Percentiles rank a stretch among this genome's conserved stretches.
These are phyloP conservation scores for Colletotrichum lindemuthianum DNA, from an alignment of 2,329 filamentous ascomycete species.

Conservation along the genomic window DNA sequence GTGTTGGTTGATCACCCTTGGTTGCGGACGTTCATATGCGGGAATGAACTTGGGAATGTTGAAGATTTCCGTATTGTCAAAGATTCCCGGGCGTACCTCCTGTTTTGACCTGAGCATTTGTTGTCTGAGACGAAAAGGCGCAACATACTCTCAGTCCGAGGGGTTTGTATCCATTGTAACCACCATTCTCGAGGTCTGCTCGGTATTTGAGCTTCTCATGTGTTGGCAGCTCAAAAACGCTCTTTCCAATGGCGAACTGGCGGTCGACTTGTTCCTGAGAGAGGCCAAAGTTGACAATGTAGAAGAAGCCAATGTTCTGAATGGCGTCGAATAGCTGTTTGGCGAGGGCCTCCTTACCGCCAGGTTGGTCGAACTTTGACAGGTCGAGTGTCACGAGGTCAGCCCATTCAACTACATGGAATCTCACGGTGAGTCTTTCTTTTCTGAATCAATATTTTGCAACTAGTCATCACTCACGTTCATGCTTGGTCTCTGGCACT, in stretches of 20 bases:
- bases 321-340: slow-evolving; percentile 66
- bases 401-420: slow-evolving; percentile 56
- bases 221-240: slow-evolving; percentile 65
- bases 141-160: slow-evolving; percentile 48
- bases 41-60: slow-evolving; percentile 54
- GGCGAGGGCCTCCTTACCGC: slow-evolving; percentile 63
- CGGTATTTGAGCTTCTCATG: slow-evolving; percentile 69
- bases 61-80: slow-evolving; percentile 52
- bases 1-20: slow-evolving; percentile 45
- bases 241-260: slow-evolving; percentile 69
- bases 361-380: slow-evolving; percentile 61
- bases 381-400: slow-evolving; percentile 68
- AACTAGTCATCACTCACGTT: slow-evolving; percentile 41
- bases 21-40: slow-evolving; percentile 44
- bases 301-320: slow-evolving; percentile 66
- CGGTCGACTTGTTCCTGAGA: slow-evolving; percentile 67
- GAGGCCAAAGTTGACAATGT: slow-evolving; percentile 71
- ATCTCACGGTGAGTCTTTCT: not conserved
- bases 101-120: slow-evolving; percentile 12
- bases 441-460: not conserved
- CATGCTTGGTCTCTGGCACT: slow-evolving; percentile 46
- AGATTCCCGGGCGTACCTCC: slow-evolving; percentile 46
- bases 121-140: not conserved
- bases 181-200: slow-evolving; percentile 59
- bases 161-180: slow-evolving; percentile 67